These are phyloP conservation scores for Entomortierella parvispora DNA, from an alignment of 192 early-diverging fungal genomes.

Conservation along the genomic window DNA sequence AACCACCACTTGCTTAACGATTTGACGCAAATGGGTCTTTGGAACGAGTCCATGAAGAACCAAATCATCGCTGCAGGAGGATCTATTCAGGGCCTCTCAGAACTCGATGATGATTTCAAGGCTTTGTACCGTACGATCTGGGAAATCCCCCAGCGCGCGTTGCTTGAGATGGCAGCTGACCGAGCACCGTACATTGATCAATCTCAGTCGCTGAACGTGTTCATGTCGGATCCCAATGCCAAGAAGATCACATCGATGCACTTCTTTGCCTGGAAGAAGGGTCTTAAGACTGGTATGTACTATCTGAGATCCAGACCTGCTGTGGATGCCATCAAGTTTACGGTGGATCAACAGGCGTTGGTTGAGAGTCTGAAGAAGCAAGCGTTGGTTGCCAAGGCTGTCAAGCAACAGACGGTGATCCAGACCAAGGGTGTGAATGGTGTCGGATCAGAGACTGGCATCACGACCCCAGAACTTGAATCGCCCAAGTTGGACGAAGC, in stretches of 20 bases:
- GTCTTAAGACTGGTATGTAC: slow-evolving; percentile 99
- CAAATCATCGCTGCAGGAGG: slow-evolving; percentile 94
- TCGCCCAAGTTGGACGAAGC: slow-evolving; percentile 46
- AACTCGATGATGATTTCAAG: slow-evolving; percentile 87
- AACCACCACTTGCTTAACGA: slow-evolving; percentile 95
- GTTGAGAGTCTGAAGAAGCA: slow-evolving; percentile 62
- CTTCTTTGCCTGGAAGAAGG: slow-evolving; percentile 97
- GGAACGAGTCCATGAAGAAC: slow-evolving; percentile 95
- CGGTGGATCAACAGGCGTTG: slow-evolving; percentile 83
- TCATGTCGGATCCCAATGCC: slow-evolving; percentile 88
- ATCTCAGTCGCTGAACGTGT: slow-evolving; percentile 94
- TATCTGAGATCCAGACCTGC: slow-evolving; percentile 93
- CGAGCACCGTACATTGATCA: slow-evolving; percentile 97
- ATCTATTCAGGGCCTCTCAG: slow-evolving; percentile 79
- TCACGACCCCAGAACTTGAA: slow-evolving; percentile 53
- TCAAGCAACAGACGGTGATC: slow-evolving; percentile 38
- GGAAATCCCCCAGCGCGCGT: slow-evolving; percentile 90
- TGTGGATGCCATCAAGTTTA: slow-evolving; percentile 97
- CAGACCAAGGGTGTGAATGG: slow-evolving; percentile 1
- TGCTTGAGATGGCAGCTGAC: slow-evolving; percentile 96
- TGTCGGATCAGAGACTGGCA: slow-evolving; percentile 15
- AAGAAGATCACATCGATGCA: slow-evolving; percentile 97
- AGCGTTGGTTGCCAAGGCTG: slow-evolving; percentile 39
- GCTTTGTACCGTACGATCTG: slow-evolving; percentile 95
- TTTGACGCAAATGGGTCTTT: slow-evolving; percentile 88